Evolutionary conservation across 441 rosid genomes (phyloP).

Genomic region (Erodium chrysanthum): DNA sequence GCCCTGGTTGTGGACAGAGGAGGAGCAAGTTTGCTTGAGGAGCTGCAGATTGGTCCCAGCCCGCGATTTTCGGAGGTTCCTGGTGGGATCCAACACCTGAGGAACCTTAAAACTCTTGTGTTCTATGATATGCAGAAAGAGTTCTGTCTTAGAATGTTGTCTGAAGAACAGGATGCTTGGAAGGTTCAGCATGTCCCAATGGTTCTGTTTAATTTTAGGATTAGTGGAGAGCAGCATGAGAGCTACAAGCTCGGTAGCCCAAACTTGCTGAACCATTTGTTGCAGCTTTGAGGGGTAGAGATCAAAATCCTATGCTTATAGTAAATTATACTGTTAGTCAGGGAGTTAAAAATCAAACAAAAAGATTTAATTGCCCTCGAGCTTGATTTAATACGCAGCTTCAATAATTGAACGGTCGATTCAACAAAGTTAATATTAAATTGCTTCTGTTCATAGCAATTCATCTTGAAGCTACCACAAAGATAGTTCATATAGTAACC

Average conservation of each 20-base stretch:
- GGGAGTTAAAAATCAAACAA: too few relatives aligned
- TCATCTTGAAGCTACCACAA: too few relatives aligned
- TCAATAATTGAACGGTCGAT: too few relatives aligned
- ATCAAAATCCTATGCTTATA: neutral
- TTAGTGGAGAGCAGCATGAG: neutral
- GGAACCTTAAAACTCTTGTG: conserved; percentile 1
- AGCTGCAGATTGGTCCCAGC: conserved; percentile 8
- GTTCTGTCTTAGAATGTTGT: neutral
- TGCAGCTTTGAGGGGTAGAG: neutral
- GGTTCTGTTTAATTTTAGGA: neutral
- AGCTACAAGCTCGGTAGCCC: neutral
- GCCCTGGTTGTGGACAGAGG: conserved; percentile 6
- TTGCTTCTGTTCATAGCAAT: too few relatives aligned
- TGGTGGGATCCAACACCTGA: conserved; percentile 11
- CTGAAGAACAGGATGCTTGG: neutral
- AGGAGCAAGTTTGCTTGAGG: conserved; percentile 16
- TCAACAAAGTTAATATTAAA: too few relatives aligned
- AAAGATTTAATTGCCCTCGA: too few relatives aligned
- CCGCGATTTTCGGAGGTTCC: conserved; percentile 13
- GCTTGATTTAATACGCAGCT: too few relatives aligned
- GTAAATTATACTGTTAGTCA: neutral
- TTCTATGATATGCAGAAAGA: neutral
- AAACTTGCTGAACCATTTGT: neutral
- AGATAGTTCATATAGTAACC: too few relatives aligned
- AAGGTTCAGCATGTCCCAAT: neutral